These are phyloP conservation scores for Pneumocystis wakefieldiae DNA, from an alignment of 1,139 yeast genomes.

Conservation along the genomic window DNA sequence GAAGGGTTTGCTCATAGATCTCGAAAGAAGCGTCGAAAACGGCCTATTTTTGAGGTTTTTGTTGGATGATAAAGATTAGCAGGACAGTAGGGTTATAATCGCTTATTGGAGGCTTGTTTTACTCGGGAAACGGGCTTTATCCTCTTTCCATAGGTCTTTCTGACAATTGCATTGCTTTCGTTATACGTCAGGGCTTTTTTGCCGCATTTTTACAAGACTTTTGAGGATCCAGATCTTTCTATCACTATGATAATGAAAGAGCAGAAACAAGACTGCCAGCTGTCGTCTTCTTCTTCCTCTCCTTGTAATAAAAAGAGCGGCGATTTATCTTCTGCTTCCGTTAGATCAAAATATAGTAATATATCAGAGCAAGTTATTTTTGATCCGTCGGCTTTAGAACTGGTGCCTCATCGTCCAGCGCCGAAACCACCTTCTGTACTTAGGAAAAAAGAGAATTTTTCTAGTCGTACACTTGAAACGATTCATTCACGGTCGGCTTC, in stretches of 20 bases:
- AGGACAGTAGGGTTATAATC: no score
- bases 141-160: no score
- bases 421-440: constrained; percentile 7
- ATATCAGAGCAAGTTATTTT: background rate
- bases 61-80: no score
- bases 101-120: no score
- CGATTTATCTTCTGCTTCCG: background rate
- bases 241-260: background rate
- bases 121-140: no score
- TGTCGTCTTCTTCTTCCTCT: background rate
- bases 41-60: no score
- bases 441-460: background rate
- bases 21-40: no score
- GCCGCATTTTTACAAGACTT: background rate
- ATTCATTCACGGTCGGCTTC: background rate
- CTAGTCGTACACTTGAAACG: background rate
- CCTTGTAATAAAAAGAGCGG: background rate
- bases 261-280: background rate
- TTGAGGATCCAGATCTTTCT: background rate
- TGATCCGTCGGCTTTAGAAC: constrained; percentile 4
- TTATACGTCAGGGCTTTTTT: background rate
- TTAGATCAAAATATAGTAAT: background rate
- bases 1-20: no score
- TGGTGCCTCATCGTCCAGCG: constrained; percentile 8
- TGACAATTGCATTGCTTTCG: no score